Conservation (phyloP, 225 moss, liverwort and hornwort genomes). For the Marchantia paleacea region DNA sequence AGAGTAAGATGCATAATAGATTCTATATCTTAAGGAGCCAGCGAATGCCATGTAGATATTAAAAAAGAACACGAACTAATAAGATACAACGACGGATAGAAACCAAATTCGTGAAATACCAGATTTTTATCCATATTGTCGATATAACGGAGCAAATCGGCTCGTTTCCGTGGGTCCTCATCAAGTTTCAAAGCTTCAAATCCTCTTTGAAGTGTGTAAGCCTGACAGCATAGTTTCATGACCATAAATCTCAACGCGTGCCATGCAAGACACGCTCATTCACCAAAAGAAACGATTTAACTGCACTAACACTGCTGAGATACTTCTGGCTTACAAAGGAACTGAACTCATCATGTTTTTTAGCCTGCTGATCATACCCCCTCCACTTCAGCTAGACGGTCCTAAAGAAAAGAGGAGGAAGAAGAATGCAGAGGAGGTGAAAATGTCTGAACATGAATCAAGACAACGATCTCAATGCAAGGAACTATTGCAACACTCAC, state of each 20-base stretch:
- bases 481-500: conserved; percentile 46
- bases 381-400: not conserved
- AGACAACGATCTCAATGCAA: not conserved
- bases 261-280: not conserved
- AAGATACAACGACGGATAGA: too few relatives aligned
- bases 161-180: conserved; percentile 84
- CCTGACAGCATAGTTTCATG: conserved; percentile 40
- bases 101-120: conserved; percentile 32
- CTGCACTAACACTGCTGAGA: not conserved
- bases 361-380: too few relatives aligned
- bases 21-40: too few relatives aligned
- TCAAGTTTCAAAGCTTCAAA: conserved; percentile 66
- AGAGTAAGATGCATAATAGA: too few relatives aligned
- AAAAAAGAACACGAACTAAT: too few relatives aligned
- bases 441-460: not conserved
- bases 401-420: not conserved
- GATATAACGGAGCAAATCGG: conserved; percentile 82
- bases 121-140: conserved; percentile 81
- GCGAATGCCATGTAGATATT: too few relatives aligned
- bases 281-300: not conserved
- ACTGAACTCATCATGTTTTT: too few relatives aligned
- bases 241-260: not conserved
- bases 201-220: conserved; percentile 65
- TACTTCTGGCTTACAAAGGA: not conserved
- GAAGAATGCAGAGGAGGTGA: not conserved